A percentile compares a stretch with the other conserved stretches of the same genome.
Evolutionary conservation across 441 rosid species (phyloP).

Genomic region (Monsonia emarginata): DNA sequence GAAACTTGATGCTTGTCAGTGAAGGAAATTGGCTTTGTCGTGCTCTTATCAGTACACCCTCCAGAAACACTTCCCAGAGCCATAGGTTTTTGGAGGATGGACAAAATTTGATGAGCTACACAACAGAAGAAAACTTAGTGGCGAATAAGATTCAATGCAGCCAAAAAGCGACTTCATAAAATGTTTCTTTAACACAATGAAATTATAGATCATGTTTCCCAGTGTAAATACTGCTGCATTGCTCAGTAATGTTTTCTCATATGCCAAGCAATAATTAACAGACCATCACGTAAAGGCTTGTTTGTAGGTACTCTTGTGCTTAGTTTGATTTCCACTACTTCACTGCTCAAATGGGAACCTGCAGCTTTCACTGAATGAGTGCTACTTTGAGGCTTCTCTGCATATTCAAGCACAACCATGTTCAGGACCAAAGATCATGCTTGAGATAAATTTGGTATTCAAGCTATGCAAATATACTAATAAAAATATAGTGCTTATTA

Average conservation of each 20-base stretch:
- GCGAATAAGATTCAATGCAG: slow-evolving; percentile 6
- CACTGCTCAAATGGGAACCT: slow-evolving; percentile 21
- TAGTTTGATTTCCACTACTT: slow-evolving; percentile 15
- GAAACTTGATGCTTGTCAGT: slow-evolving; percentile 20
- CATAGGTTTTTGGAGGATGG: slow-evolving; percentile 48
- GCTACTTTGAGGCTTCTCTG: slow-evolving; percentile 23
- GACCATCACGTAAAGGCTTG: slow-evolving; percentile 56
- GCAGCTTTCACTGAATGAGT: slow-evolving; percentile 10
- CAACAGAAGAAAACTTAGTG: slow-evolving; percentile 10
- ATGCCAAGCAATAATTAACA: slow-evolving; percentile 15
- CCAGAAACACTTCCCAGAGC: slow-evolving; percentile 23
- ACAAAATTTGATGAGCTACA: slow-evolving; percentile 54
- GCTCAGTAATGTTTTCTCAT: background rate
- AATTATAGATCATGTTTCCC: background rate
- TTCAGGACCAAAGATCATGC: slow-evolving; percentile 5
- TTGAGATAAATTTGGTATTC: background rate
- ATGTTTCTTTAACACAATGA: background rate
- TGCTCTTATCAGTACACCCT: slow-evolving; percentile 12
- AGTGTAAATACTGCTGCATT: background rate
- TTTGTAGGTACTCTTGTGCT: slow-evolving; percentile 19
- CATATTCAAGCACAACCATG: background rate
- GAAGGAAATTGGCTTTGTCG: slow-evolving; percentile 14
- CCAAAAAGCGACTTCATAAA: slow-evolving; percentile 4
- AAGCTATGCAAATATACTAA: background rate
- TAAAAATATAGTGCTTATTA: no score